Evolutionary conservation across 768 basidiomycete genomes (phyloP), one percentile per base, ranked within the genome.

Genomic region (Tephrocybe sp.): DNA sequence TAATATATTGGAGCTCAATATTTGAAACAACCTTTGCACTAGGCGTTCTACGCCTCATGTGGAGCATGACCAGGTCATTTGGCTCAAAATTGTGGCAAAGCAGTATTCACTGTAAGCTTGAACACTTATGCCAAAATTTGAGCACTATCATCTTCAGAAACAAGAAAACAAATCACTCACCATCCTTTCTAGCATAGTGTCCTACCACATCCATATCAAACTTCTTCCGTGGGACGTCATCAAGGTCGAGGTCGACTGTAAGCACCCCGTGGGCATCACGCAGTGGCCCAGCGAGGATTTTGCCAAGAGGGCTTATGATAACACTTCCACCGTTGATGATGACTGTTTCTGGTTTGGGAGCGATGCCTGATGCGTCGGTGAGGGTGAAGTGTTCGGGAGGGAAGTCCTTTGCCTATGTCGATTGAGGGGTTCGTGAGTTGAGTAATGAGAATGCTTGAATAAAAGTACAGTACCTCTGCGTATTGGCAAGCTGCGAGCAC

Each of bases 401-500:
- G 47, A 75, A 83, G 57, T 83, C 76, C 42, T 56, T 56, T 13
- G 54, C 47, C 60, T 71, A 18, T 23, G 27, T 13, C n/a, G 1
- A 3, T 33, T 31, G 45, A 10, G 4, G n/a, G 16, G 70, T 54
- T 76, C 7, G 12, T 24, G n/a, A 25, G 38, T 33, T 21, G 3
- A 1, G 15, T n/a, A 19, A 9, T 11, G 43, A 22, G 13, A n/a
- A 25, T 18, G 10, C 24, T 3, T 16, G 24, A 19, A 1, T 21
- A 39, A 12, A 23, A 8, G 21, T 22, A n/a, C n/a, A n/a, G 19
- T 25, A 50, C 77, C 49, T 75, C 70, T 0, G 79, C 73, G 58
- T 73, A 84, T 57, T 84, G 80, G 45, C 79, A 83, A 3, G 81
- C 82, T 12, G 79, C 74, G 21, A 86, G 68, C 42, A 86, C 85